Evolutionary conservation across 1,284 basidiomycete species (phyloP).

Genomic region (Cutaneotrichosporon spelunceum): DNA sequence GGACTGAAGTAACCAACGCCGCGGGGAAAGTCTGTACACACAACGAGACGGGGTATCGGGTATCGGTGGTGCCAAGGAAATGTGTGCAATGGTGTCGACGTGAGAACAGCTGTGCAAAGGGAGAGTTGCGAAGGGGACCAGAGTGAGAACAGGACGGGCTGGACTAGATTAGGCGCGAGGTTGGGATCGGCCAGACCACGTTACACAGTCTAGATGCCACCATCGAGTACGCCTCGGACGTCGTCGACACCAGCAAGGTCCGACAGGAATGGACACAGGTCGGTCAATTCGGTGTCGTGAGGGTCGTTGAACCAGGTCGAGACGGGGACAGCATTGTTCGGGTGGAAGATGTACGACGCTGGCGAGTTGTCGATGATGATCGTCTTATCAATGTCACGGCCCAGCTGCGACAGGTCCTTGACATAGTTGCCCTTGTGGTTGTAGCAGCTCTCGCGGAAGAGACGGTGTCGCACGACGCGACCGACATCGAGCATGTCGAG

Average conservation of each 20-base stretch:
- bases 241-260: slow-evolving; percentile 84
- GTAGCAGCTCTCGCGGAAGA: slow-evolving; percentile 98
- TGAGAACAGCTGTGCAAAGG: slow-evolving; percentile 1
- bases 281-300: slow-evolving; percentile 94
- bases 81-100: slow-evolving; percentile 15
- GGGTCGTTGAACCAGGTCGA: slow-evolving; percentile 99
- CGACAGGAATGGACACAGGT: slow-evolving; percentile 86
- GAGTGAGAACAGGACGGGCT: not conserved
- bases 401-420: slow-evolving; percentile 97
- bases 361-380: slow-evolving; percentile 99
- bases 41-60: slow-evolving; percentile 12
- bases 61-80: slow-evolving; percentile 17
- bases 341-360: slow-evolving; percentile 98
- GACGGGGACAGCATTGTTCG: slow-evolving; percentile 97
- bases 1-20: slow-evolving; percentile 4
- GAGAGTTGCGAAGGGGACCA: not conserved
- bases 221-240: slow-evolving; percentile 83
- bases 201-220: slow-evolving; percentile 34
- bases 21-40: slow-evolving; percentile 5
- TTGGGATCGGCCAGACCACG: not conserved
- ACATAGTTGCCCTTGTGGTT: slow-evolving; percentile 99
- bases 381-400: slow-evolving; percentile 83
- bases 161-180: not conserved
- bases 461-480: slow-evolving; percentile 85
- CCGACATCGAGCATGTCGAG: slow-evolving; percentile 93